These are phyloP conservation scores for Firmiana major DNA, from an alignment of 345 rosid genomes.

Conservation along the genomic window DNA sequence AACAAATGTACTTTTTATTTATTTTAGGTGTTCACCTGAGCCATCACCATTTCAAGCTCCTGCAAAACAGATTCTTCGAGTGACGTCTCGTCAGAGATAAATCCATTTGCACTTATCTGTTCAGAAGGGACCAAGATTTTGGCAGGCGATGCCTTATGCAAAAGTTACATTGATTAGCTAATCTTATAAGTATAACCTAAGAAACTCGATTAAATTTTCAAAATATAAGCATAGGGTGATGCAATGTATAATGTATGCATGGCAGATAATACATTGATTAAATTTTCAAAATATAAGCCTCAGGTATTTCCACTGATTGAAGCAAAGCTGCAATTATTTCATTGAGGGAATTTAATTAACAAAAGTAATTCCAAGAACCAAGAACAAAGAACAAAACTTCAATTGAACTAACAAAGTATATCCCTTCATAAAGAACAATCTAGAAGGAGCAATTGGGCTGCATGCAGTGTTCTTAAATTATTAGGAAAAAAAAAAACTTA, in stretches of 20 bases:
- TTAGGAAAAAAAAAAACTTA: not conserved
- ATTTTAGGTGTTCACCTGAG: slow-evolving; percentile 42
- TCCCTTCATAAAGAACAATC: not conserved
- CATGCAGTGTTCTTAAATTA: not conserved
- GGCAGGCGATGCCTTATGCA: slow-evolving; percentile 26
- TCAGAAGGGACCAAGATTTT: slow-evolving; percentile 21
- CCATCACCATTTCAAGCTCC: slow-evolving; percentile 63
- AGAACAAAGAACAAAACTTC: not conserved
- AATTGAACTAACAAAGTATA: not conserved
- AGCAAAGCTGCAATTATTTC: not conserved
- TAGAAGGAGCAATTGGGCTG: not conserved
- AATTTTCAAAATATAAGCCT: too few species aligned
- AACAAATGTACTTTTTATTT: not conserved
- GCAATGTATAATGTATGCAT: slow-evolving; percentile 4
- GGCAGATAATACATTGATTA: too few species aligned
- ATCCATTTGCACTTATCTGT: slow-evolving; percentile 28
- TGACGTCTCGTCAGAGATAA: slow-evolving; percentile 31
- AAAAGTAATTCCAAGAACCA: not conserved
- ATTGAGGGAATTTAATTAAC: not conserved
- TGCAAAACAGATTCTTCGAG: slow-evolving; percentile 57
- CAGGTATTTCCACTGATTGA: not conserved
- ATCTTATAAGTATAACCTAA: slow-evolving; percentile 4
- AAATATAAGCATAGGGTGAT: slow-evolving; percentile 7
- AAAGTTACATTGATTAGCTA: slow-evolving; percentile 14
- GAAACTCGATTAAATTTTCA: not conserved